Evolutionary conservation across 495 filamentous ascomycete genomes (phyloP), one percentile per base, ranked within the genome.

Genomic region (Pseudevernia furfuracea): DNA sequence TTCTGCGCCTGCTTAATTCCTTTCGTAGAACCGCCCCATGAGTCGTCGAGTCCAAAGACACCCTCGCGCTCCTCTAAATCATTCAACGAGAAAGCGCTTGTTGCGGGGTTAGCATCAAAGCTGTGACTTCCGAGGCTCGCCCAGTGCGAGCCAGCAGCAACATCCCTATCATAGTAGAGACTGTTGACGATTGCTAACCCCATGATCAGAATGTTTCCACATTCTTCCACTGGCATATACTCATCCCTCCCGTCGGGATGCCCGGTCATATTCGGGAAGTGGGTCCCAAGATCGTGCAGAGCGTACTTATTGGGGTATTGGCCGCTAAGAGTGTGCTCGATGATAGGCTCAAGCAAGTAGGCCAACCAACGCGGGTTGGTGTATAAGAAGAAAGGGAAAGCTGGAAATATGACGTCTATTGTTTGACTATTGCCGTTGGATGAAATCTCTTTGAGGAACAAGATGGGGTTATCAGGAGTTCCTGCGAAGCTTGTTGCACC

Each of bases 181-280:
- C 89, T 88, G 69, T 96, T 95, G 15, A 89, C 87, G 53, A 96
- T 76, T 0, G 91, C 88, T 58, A 97, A 78, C 0, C 87, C 92
- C 92, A 97, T 95, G 72, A 96, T 96, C 41, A 97, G 76, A 80
- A 97, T 97, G 68, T 97, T 90, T 4, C 93, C 93, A 69, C 93
- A 96, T 71, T 97, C 93, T 70, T 97, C 93, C 3, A 97, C 89
- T 0, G 93, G 93, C 93, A 97, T 97, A 64, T 96, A 93, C 72
- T 97, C 93, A 65, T 97, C 93, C 1, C 80, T 80, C 15, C 93
- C 93, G 68, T 96, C 91, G 1, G 84, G 75, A 73, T 97, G 92
- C 3, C 93, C 93, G 0, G 92, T 96, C 6, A 90, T 85, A 70
- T 97, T 97, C 23, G 93, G 93, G 74, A 96, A 97, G 70, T 91